Evolutionary conservation across 495 filamentous ascomycete genomes (phyloP), one percentile per base, ranked within the genome.

Genomic region (Neurospora discreta): DNA sequence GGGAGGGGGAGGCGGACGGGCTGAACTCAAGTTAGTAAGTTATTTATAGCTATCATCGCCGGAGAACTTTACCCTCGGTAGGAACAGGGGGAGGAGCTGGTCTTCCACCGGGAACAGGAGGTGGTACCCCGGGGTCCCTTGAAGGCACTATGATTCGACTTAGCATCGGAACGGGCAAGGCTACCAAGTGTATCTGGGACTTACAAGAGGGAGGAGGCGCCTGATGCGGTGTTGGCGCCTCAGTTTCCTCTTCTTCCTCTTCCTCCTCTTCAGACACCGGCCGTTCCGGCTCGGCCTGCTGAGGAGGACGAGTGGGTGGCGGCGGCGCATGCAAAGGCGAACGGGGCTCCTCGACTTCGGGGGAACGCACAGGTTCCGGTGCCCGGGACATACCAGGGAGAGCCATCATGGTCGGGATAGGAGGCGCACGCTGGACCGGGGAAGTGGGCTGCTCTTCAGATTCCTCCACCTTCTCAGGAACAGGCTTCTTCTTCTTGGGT

Each of bases 361-460:
- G n/a, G 82, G 79, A 71, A 81, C 82, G 71, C 80, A 60, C 52
- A 18, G 52, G 52, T 60, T 60, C 52, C 11, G 52, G 82, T 68
- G 79, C 77, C 23, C 83, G 74, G 46, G 86, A 87, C 87, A 96
- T 88, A 20, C 92, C 91, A 33, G 91, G 91, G 73, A 94, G 81
- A 26, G 90, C 87, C 83, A 94, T 90, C 81, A 93, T 88, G 30
- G 75, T 76, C 20, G 91, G 90, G 33, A 95, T 85, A n/a, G 92
- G 91, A 72, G 90, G 89, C 46, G 88, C 90, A 52, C 84, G 78
- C 42, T 84, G 80, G 16, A 86, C 81, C 33, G 82, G 79, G 16
- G 83, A 80, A 7, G 75, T 72, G 36, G 81, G 79, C 60, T 85
- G 85, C 10, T 84, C 80, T 16, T 83, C 80, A 20, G 89, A 89